Conservation (phyloP, 2,329 filamentous ascomycete species). For the Cryphonectria parasitica region DNA sequence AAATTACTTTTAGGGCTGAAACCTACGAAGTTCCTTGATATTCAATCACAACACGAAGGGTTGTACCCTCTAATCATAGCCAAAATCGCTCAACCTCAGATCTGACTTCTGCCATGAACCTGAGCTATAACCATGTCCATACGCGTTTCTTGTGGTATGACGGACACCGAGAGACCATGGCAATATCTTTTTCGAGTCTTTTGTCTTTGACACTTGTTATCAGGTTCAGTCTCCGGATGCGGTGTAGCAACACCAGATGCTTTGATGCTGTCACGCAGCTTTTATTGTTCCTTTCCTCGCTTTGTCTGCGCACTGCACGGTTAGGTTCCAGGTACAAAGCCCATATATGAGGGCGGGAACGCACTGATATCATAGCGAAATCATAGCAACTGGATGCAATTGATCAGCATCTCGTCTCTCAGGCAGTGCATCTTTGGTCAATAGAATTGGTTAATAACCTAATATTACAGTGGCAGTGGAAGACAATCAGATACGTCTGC, state of each 20-base stretch:
- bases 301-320: neutral
- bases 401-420: neutral
- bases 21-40: neutral
- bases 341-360: neutral
- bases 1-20: neutral
- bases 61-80: neutral
- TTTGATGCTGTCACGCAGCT: neutral
- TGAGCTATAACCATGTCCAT: neutral
- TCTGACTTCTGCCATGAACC: neutral
- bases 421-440: neutral
- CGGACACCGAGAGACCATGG: neutral
- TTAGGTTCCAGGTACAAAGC: neutral
- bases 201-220: neutral
- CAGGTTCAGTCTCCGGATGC: neutral
- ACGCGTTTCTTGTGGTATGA: neutral
- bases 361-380: neutral
- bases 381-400: neutral
- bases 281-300: neutral
- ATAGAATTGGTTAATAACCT: neutral
- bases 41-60: neutral
- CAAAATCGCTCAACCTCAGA: neutral
- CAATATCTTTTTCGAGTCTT: neutral
- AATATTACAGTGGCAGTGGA: neutral
- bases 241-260: neutral
- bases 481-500: neutral